Conservation (phyloP, 1,284 basidiomycete species). For the Clitocybe nebularis region DNA sequence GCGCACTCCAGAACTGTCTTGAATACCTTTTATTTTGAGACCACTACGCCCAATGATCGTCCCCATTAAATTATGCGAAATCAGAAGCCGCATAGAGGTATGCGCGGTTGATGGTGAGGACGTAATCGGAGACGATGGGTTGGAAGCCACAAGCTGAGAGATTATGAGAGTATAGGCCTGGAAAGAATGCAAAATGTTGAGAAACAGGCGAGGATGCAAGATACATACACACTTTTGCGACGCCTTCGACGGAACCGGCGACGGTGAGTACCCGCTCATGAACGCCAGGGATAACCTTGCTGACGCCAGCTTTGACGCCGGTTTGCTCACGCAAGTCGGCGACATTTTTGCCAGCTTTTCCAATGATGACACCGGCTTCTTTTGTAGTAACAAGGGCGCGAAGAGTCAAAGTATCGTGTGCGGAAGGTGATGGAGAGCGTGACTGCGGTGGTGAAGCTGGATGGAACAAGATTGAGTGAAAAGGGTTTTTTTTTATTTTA, state of each 20-base stretch:
- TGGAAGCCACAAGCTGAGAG: constrained; percentile 80
- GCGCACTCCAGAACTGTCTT: constrained; percentile 93
- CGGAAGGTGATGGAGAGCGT: constrained; percentile 57
- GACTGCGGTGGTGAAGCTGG: constrained; percentile 55
- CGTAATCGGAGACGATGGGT: constrained; percentile 62
- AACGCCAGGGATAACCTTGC: constrained; percentile 96
- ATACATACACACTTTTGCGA: constrained; percentile 71
- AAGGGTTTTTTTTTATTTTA: constrained; percentile 7
- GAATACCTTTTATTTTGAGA: constrained; percentile 99
- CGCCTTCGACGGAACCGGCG: constrained; percentile 85
- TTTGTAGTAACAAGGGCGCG: constrained; percentile 94
- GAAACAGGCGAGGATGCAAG: constrained; percentile 9
- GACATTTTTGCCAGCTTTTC: constrained; percentile 95
- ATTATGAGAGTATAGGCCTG: constrained; percentile 96
- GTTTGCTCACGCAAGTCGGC: constrained; percentile 93
- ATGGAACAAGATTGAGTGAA: constrained; percentile 17
- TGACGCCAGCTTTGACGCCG: constrained; percentile 96
- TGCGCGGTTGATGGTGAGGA: constrained; percentile 66
- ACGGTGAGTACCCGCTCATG: constrained; percentile 97
- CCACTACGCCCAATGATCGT: constrained; percentile 97
- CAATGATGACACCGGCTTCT: constrained; percentile 96
- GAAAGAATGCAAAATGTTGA: constrained; percentile 9
- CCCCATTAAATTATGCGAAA: constrained; percentile 99
- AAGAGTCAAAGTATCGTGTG: constrained; percentile 76
- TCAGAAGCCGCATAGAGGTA: constrained; percentile 91